Conservation (phyloP, 2,329 filamentous ascomycete genomes). For the Pleoardoris graminearum region DNA sequence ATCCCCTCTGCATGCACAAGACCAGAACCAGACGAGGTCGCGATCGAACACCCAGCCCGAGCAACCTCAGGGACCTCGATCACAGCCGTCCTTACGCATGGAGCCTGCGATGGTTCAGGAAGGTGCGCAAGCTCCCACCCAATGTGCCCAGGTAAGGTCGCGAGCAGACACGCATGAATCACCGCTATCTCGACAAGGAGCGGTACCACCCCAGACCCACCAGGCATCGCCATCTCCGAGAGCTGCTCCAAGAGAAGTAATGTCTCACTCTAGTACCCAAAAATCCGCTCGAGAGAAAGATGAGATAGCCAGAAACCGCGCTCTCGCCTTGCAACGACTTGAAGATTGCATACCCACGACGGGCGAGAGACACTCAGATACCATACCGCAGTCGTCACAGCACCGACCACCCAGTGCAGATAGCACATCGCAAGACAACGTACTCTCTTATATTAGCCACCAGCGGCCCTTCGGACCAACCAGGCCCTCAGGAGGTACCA, state of each 20-base stretch:
- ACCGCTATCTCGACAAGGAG: background rate
- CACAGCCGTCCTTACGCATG: no score
- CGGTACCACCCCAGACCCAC: background rate
- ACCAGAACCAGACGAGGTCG: background rate
- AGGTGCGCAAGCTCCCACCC: background rate
- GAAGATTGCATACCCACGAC: background rate
- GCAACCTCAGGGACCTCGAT: no score
- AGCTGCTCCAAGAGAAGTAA: background rate
- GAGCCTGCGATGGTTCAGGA: no score
- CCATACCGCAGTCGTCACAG: background rate
- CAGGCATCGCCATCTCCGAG: background rate
- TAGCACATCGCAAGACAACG: background rate
- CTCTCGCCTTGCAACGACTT: background rate
- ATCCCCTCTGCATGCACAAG: no score
- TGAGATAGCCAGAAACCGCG: background rate
- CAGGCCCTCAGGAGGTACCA: conserved; percentile 2
- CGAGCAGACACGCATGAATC: background rate
- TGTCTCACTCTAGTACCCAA: background rate
- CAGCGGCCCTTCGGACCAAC: conserved; percentile 7
- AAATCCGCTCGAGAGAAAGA: background rate
- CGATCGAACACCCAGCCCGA: background rate
- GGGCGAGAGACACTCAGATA: background rate
- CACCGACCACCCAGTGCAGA: background rate
- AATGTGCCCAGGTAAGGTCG: background rate
- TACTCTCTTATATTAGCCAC: background rate